phyloP scores from a whole-genome alignment of 2,329 filamentous ascomycete genomes.

The Helicocarpus griseus region DNA sequence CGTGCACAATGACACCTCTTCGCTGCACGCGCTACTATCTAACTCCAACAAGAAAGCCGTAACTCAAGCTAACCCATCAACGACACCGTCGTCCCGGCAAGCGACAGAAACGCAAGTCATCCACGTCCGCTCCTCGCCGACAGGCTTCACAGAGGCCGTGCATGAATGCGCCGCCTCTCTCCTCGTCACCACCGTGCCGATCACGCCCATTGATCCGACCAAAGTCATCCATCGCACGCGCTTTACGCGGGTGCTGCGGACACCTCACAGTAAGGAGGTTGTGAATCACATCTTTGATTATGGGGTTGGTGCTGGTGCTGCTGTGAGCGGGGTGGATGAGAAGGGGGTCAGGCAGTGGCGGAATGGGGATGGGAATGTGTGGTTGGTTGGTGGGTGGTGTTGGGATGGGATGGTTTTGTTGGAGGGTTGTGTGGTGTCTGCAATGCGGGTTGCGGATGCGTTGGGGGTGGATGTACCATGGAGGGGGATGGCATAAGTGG shows the following conservation, averaged over 20 bases:
- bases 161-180: conserved; percentile 44
- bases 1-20: conserved; percentile 30
- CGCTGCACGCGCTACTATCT: conserved; percentile 1
- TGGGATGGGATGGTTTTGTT: conserved; percentile 57
- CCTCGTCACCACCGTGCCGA: conserved; percentile 45
- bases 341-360: conserved; percentile 40
- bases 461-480: conserved; percentile 40
- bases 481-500: conserved; percentile 7
- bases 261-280: conserved; percentile 37
- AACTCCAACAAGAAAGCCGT: not conserved
- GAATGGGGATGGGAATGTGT: conserved; percentile 47
- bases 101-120: conserved; percentile 22
- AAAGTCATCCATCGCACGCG: conserved; percentile 36
- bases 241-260: conserved; percentile 47
- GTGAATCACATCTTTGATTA: conserved; percentile 39
- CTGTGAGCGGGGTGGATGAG: not conserved
- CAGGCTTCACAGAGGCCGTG: conserved; percentile 39
- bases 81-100: conserved; percentile 11
- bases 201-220: conserved; percentile 29
- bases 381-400: conserved; percentile 51
- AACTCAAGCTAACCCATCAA: conserved; percentile 6
- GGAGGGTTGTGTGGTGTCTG: conserved; percentile 52
- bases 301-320: not conserved
- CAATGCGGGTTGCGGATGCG: conserved; percentile 45
- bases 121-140: conserved; percentile 26